Conservation (phyloP, 768 basidiomycete species). For the Mycena vulgaris region DNA sequence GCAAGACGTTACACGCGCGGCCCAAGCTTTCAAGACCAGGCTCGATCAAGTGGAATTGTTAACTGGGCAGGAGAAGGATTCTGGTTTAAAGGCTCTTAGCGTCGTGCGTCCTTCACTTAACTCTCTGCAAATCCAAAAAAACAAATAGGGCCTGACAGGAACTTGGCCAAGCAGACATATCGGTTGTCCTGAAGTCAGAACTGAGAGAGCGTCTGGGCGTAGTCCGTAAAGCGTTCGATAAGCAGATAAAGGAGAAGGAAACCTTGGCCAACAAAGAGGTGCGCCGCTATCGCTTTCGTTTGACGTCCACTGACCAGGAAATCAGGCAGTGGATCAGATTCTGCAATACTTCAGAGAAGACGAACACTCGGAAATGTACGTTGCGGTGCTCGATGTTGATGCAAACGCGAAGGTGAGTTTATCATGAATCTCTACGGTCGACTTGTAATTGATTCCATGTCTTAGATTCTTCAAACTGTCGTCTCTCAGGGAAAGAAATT, state of each 20-base stretch:
- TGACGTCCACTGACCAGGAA: neutral
- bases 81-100: conserved; percentile 85
- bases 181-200: conserved; percentile 84
- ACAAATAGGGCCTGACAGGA: conserved; percentile 67
- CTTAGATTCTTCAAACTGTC: conserved; percentile 82
- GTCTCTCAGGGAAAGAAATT: conserved; percentile 85
- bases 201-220: conserved; percentile 81
- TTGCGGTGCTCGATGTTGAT: conserved; percentile 80
- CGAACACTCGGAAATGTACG: conserved; percentile 76
- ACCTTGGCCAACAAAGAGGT: conserved; percentile 85
- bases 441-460: neutral
- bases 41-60: conserved; percentile 75
- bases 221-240: conserved; percentile 88
- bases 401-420: conserved; percentile 86
- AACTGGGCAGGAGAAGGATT: conserved; percentile 86
- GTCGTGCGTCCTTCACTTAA: conserved; percentile 65
- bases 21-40: conserved; percentile 71
- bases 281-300: conserved; percentile 36
- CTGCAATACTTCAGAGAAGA: conserved; percentile 84
- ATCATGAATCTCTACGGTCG: neutral
- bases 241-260: conserved; percentile 87
- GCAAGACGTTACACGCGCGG: conserved; percentile 80
- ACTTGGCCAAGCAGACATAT: conserved; percentile 91
- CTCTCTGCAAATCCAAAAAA: conserved; percentile 8
- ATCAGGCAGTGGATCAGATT: conserved; percentile 79